Percentiles rank a stretch among this genome's conserved stretches.
Conservation (phyloP, 768 basidiomycete genomes). For the Boletus sp. region DNA sequence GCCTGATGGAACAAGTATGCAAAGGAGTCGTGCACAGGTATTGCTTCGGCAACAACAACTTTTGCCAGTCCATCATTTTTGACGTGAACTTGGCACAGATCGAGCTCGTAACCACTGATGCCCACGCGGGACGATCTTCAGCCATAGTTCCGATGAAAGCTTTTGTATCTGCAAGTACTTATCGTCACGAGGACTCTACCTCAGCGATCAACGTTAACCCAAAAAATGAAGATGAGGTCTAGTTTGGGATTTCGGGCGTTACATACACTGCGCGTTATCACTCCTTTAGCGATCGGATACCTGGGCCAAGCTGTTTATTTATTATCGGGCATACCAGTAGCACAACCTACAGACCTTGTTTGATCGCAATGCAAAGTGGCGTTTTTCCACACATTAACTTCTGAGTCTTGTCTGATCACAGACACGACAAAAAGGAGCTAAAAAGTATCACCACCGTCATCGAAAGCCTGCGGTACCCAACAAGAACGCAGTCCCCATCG, state of each 20-base stretch:
- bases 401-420: no score
- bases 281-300: background rate
- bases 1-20: background rate
- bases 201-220: background rate
- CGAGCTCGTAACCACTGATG: background rate
- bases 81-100: background rate
- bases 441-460: no score
- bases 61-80: background rate
- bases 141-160: background rate
- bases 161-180: background rate
- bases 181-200: background rate
- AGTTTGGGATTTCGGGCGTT: background rate
- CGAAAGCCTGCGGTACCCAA: no score
- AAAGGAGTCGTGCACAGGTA: slow-evolving; percentile 7
- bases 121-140: background rate
- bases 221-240: background rate
- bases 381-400: no score
- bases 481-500: no score
- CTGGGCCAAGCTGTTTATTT: background rate
- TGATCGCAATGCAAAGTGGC: no score
- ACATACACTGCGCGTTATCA: background rate
- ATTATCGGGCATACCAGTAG: no score
- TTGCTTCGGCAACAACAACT: background rate
- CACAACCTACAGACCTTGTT: no score
- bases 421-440: no score